Conservation (phyloP, 2,329 filamentous ascomycete genomes). For the Diaporthe sp. region DNA sequence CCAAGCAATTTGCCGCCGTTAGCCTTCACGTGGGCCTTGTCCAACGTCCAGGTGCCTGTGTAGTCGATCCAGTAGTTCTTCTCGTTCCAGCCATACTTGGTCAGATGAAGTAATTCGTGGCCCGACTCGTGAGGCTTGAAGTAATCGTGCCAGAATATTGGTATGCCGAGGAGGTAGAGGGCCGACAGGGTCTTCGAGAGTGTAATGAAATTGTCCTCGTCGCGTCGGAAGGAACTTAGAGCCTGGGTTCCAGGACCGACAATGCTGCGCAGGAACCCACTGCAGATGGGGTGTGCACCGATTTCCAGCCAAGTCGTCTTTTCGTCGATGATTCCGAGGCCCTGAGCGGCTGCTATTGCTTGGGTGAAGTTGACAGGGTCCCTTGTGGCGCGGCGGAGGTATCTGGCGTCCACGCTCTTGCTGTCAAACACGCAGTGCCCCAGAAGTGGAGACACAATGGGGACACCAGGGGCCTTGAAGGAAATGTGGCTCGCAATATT, state of each 20-base stretch:
- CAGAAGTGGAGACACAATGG: conserved; percentile 21
- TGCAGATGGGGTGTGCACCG: conserved; percentile 67
- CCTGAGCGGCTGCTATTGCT: background rate
- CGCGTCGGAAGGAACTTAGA: background rate
- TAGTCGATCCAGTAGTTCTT: conserved; percentile 4
- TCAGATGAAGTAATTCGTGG: background rate
- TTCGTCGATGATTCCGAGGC: conserved; percentile 52
- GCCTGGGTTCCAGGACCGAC: background rate
- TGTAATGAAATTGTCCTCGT: background rate
- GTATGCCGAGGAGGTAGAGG: background rate
- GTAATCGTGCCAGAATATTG: background rate
- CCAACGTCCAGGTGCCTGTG: background rate
- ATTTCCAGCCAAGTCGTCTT: conserved; percentile 68
- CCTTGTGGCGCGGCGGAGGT: conserved; percentile 45
- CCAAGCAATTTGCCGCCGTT: background rate
- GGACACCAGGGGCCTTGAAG: background rate
- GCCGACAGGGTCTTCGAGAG: background rate
- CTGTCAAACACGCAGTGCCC: conserved; percentile 4
- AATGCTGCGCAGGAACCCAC: background rate
- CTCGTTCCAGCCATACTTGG: background rate
- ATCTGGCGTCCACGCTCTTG: conserved; percentile 12
- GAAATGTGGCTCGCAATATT: conserved; percentile 38
- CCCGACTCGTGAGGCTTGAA: background rate
- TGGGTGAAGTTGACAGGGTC: conserved; percentile 73
- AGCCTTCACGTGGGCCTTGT: background rate